Percentiles rank a stretch among this genome's conserved stretches.
These are phyloP conservation scores for Diplodia scrobiculata DNA, from an alignment of 2,329 filamentous ascomycete species.

Conservation along the genomic window DNA sequence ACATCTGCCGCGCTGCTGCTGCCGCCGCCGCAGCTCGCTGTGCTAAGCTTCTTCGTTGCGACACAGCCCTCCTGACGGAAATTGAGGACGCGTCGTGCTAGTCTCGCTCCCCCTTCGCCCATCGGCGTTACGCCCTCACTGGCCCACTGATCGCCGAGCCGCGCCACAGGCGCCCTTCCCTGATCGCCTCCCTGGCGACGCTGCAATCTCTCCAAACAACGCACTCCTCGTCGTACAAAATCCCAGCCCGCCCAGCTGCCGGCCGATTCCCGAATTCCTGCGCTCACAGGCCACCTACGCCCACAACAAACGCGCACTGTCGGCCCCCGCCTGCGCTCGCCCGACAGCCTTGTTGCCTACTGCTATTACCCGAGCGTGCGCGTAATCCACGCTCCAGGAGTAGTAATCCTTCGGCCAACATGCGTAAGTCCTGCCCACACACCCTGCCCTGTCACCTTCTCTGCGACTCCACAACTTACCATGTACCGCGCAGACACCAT, in stretches of 20 bases:
- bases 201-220: conserved; percentile 5
- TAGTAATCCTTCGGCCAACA: conserved; percentile 8
- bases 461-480: conserved; percentile 13
- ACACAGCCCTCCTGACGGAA: not conserved
- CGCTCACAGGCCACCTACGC: conserved; percentile 16
- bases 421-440: conserved; percentile 16
- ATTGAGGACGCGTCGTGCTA: conserved; percentile 18
- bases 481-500: conserved; percentile 38
- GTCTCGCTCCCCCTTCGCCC: not conserved
- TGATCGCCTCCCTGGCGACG: conserved; percentile 19
- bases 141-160: conserved; percentile 14
- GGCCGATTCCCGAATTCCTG: conserved; percentile 13
- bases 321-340: conserved; percentile 14
- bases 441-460: not conserved
- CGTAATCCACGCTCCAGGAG: conserved; percentile 11
- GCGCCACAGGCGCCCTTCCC: conserved; percentile 15
- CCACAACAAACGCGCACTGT: conserved; percentile 25
- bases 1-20: not conserved
- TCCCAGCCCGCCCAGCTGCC: not conserved
- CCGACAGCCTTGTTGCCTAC: not conserved
- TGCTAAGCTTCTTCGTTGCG: not conserved
- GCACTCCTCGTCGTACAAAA: conserved; percentile 8
- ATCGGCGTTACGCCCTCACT: conserved; percentile 2
- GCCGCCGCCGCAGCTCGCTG: not conserved
- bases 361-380: not conserved